phyloP scores from a whole-genome alignment of 768 basidiomycete species.

The Tulasnella sp. region DNA sequence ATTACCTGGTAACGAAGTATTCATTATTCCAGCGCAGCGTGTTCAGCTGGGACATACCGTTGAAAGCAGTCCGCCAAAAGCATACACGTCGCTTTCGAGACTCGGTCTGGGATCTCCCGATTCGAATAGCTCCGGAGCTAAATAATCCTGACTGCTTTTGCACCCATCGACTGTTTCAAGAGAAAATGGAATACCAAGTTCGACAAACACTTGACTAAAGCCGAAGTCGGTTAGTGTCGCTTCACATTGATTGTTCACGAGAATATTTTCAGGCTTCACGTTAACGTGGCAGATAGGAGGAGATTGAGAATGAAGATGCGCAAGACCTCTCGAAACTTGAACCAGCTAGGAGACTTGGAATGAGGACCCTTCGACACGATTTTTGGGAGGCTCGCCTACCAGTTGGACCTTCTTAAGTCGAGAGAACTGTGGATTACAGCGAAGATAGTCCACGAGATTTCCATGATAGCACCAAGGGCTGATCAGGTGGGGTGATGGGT shows the following conservation, averaged over 20 bases:
- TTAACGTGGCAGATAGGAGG: not conserved
- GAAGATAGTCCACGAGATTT: not conserved
- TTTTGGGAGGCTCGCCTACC: not conserved
- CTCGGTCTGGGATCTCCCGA: not conserved
- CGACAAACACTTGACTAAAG: not conserved
- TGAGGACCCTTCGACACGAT: not conserved
- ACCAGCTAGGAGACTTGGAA: not conserved
- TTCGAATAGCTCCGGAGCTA: constrained; percentile 19
- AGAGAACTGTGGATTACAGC: not conserved
- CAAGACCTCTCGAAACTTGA: not conserved
- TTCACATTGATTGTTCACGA: not conserved
- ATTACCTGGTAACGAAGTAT: not conserved
- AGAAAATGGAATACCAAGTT: too few species aligned
- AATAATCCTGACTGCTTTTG: not conserved
- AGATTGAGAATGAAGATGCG: not conserved
- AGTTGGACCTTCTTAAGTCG: not conserved
- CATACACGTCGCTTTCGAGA: constrained; percentile 10
- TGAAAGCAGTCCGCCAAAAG: constrained; percentile 1
- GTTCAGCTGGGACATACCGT: not conserved
- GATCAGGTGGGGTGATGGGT: not conserved
- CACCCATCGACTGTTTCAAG: not conserved
- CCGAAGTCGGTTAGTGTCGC: not conserved
- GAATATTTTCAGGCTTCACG: not conserved
- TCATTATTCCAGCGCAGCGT: too few species aligned
- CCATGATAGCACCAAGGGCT: not conserved